Evolutionary conservation across 352 stramenopile genomes (phyloP), one percentile per base, ranked within the genome.

Genomic region (Halophytophthora polymorphica): DNA sequence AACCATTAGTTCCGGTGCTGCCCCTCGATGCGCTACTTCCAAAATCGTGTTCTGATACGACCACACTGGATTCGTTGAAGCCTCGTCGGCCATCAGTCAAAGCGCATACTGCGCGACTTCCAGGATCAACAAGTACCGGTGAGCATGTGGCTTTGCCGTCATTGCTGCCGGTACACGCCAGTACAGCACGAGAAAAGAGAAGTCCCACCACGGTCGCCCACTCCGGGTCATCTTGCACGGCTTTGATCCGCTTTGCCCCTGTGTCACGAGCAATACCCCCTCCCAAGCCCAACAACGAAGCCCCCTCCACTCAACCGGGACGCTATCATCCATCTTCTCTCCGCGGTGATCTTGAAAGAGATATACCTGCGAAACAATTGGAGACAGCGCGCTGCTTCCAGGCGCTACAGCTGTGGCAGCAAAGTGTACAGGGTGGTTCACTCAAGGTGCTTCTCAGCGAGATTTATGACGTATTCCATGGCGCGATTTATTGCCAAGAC

Each of bases 371-470:
- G 18, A 57, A 58, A 19, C 40, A 50, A 47, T 15, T 40, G n/a
- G 25, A 33, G 18, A 80, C 76, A 2, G 47, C 57, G 19, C 64
- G 38, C 3, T 72, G 59, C 45, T 80, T 87, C n/a, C 38, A 53
- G 11, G 23, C 38, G 6, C 36, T 87, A 6, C n/a, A 48, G 2
- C 49, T 39, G 3, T 68, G 75, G 28, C 50, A 72, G 7, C 49
- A 63, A n/a, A 46, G 45, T 7, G 53, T 47, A 2, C 55, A 46
- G 0, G 50, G 39, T 28, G 56, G 61, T 1, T 47, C 47, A 2
- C 49, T 65, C 14, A 79, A 80, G 38, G 64, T 36, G 17, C 14
- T 61, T 14, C 56, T 69, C 2, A 11, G 7, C 14, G 41, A 62
- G 11, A 47, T 69, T 2, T 42, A 58, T 13, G 38, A 63, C 5